Percentiles rank a stretch among this genome's conserved stretches.
Evolutionary conservation across 306 rosid species (phyloP).

Genomic region (Argentina anserina): DNA sequence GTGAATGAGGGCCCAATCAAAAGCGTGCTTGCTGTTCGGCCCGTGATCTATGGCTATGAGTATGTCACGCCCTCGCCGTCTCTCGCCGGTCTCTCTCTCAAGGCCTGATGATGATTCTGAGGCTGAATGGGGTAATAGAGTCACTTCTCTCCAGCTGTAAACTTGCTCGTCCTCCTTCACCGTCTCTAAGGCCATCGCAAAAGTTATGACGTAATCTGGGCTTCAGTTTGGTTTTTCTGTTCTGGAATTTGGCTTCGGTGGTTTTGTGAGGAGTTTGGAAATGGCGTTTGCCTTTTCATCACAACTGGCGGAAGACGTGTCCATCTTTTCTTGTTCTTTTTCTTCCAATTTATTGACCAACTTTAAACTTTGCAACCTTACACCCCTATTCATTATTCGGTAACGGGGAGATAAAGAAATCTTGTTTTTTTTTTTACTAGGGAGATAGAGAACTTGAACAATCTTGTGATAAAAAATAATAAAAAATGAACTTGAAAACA

Average conservation of each 20-base stretch:
- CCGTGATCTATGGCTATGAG: constrained; percentile 78
- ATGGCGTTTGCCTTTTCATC: not conserved
- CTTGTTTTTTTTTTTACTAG: no score
- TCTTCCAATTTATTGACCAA: no score
- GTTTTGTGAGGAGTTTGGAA: not conserved
- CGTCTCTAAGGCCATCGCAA: constrained; percentile 39
- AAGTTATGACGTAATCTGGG: not conserved
- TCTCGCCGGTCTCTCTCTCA: constrained; percentile 64
- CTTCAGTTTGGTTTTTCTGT: not conserved
- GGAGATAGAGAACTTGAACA: no score
- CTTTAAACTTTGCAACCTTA: no score
- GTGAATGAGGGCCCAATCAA: constrained; percentile 89
- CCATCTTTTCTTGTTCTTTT: not conserved
- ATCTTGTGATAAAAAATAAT: no score
- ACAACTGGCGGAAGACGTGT: not conserved
- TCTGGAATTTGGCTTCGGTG: not conserved
- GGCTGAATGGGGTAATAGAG: constrained; percentile 37
- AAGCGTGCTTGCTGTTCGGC: constrained; percentile 70
- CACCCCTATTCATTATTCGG: no score
- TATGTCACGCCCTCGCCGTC: constrained; percentile 71
- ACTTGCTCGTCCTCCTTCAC: constrained; percentile 66
- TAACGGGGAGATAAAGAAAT: no score
- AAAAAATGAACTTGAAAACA: no score
- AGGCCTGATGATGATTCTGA: constrained; percentile 56
- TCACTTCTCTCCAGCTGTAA: constrained; percentile 70